Evolutionary conservation across 371 early-diverging fungal species (phyloP).

Genomic region (Apophysomyces sp.): DNA sequence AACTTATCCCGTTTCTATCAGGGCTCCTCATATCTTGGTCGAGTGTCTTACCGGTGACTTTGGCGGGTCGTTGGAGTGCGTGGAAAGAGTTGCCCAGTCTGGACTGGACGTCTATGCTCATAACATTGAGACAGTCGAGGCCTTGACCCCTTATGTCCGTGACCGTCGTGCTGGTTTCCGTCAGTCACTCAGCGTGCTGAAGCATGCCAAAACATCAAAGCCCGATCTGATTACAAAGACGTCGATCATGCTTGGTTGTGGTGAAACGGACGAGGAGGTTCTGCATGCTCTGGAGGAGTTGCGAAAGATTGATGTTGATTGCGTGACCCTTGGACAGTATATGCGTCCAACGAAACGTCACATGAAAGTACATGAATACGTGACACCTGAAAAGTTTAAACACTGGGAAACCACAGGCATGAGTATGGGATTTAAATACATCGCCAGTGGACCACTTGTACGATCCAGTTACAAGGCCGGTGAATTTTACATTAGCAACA

Average conservation of each 20-base stretch:
- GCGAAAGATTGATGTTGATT: conserved; percentile 87
- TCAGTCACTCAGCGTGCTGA: conserved; percentile 88
- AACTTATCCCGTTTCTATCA: conserved; percentile 18
- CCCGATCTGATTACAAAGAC: conserved; percentile 92
- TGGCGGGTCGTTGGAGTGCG: conserved; percentile 76
- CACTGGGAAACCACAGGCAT: conserved; percentile 86
- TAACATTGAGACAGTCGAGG: conserved; percentile 97
- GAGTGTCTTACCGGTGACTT: conserved; percentile 98
- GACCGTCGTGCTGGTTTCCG: conserved; percentile 94
- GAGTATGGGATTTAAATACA: conserved; percentile 92
- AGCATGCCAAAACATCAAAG: conserved; percentile 80
- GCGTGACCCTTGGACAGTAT: conserved; percentile 98
- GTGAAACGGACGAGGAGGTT: conserved; percentile 95
- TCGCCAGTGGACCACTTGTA: conserved; percentile 95
- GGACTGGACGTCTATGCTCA: conserved; percentile 98
- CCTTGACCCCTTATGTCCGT: conserved; percentile 87
- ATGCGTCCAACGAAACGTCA: conserved; percentile 99
- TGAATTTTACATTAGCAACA: conserved; percentile 94
- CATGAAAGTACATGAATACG: conserved; percentile 96
- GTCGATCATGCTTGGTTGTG: conserved; percentile 97
- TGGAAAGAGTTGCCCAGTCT: conserved; percentile 81
- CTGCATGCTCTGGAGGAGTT: conserved; percentile 85
- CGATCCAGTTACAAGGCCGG: conserved; percentile 97
- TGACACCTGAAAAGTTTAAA: conserved; percentile 91
- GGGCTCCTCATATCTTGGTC: conserved; percentile 90